A percentile compares a stretch with the other conserved stretches of the same genome.
Conservation (phyloP, 2,329 filamentous ascomycete species). For the Davidsoniella neocaledoniae region DNA sequence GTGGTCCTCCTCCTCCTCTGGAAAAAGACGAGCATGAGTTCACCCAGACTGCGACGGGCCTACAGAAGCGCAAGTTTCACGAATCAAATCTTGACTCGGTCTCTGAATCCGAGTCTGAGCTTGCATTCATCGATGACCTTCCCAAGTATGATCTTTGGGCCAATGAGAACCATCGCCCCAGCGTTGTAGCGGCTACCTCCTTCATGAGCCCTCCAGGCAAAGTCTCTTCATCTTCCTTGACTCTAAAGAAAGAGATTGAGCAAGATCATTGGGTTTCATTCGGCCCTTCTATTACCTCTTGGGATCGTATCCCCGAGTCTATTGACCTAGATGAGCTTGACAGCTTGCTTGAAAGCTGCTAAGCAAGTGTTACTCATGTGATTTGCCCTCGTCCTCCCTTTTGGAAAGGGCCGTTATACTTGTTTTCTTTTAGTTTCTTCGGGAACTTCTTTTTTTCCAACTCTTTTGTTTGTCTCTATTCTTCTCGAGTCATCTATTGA, state of each 20-base stretch:
- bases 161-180: conserved; percentile 9
- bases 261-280: conserved; percentile 24
- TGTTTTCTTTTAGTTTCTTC: not conserved
- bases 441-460: not conserved
- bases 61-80: conserved; percentile 49
- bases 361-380: conserved; percentile 16
- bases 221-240: conserved; percentile 11
- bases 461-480: no score
- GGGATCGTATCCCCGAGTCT: conserved; percentile 65
- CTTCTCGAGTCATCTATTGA: no score
- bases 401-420: no score
- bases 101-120: conserved; percentile 17
- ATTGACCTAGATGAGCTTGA: conserved; percentile 91
- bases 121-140: conserved; percentile 25
- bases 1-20: conserved; percentile 70
- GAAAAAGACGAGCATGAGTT: conserved; percentile 96
- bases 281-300: conserved; percentile 20
- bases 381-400: not conserved
- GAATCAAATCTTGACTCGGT: conserved; percentile 21
- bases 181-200: conserved; percentile 21
- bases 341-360: conserved; percentile 63
- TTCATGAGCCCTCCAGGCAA: conserved; percentile 15
- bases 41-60: conserved; percentile 78
- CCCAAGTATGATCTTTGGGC: conserved; percentile 15
- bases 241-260: conserved; percentile 23